Base-by-base conservation (phyloP, 495 filamentous ascomycete species). In the Aspergillus asperescens region DNA sequence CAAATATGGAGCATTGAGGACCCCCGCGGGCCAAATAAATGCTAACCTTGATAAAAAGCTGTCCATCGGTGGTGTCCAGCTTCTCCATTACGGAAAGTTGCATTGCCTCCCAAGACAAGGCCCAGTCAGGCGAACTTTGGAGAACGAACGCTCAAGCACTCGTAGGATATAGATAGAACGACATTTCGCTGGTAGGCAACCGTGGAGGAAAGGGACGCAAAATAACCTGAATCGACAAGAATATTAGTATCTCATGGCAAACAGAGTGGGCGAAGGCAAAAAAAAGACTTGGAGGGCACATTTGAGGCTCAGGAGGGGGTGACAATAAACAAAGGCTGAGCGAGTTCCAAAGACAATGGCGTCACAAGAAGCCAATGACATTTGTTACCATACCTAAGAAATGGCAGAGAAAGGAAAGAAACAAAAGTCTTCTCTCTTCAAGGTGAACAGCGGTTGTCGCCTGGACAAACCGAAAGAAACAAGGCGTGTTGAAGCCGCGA, bases 1-100 rank as follows among this genome's bases (percentile, higher is more conserved):
- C n/a, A 8, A 41, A n/a, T 29, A 48, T 27, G 23, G 7, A 34
- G 32, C n/a, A 5, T 7, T 5, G 41, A 2, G 8, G 15, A 27
- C 9, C 27, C 7, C 38, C 15, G 8, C 12, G 23, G 45, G n/a
- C n/a, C 5, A n/a, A 15, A 27, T 23, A 20, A 24, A 42, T 16
- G 53, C 75, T 40, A 75, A 89, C 87, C 79, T 90, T 95, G 59
- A 93, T 79, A 73, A 91, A 95, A 68, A 85, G 75, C 77, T 89
- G 84, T 73, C 89, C 89, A 81, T 95, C 89, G 83, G 89, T 87
- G 67, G 84, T 72, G 65, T 77, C 70, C 46, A 75, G 67, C 63
- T 77, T 77, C 71, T 77, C 74, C 74, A 77, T 77, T 61, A 58
- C 66, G 62, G 60, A 54, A 50, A 61, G 44, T 12, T 52, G 57